These are phyloP conservation scores for Trichoderma asperelloides DNA, from an alignment of 495 filamentous ascomycete species.

Conservation along the genomic window DNA sequence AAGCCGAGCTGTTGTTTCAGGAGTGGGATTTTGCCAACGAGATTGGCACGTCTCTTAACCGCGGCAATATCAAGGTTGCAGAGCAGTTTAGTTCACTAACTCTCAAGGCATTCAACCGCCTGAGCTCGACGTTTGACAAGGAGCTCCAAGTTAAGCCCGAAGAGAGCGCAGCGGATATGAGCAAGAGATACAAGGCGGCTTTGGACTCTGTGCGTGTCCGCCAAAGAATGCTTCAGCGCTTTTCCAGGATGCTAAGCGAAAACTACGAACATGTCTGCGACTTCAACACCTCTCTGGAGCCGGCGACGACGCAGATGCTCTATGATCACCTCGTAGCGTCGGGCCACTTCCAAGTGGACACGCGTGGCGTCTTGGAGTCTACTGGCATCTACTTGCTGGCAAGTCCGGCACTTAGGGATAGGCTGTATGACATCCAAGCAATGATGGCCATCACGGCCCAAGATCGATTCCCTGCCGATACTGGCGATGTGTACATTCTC, in stretches of 20 bases:
- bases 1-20: constrained; percentile 92
- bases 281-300: constrained; percentile 68
- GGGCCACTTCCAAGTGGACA: constrained; percentile 77
- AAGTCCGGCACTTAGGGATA: constrained; percentile 64
- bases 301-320: constrained; percentile 57
- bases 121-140: constrained; percentile 84
- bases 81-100: constrained; percentile 96
- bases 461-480: constrained; percentile 65
- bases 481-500: constrained; percentile 69
- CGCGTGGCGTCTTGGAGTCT: constrained; percentile 48
- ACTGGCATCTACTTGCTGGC: constrained; percentile 77
- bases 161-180: constrained; percentile 80
- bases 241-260: constrained; percentile 78
- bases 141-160: constrained; percentile 77
- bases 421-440: constrained; percentile 69
- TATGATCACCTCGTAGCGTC: constrained; percentile 75
- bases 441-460: constrained; percentile 85
- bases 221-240: constrained; percentile 69
- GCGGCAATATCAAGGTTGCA: constrained; percentile 94
- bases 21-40: constrained; percentile 96
- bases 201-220: constrained; percentile 92
- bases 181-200: constrained; percentile 90
- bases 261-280: constrained; percentile 95
- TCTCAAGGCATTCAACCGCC: constrained; percentile 75
- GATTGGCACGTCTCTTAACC: constrained; percentile 77